A percentile compares a stretch with the other conserved stretches of the same genome.
Evolutionary conservation across 2,329 filamentous ascomycete genomes (phyloP).

Genomic region (Xylaria hypoxylon): DNA sequence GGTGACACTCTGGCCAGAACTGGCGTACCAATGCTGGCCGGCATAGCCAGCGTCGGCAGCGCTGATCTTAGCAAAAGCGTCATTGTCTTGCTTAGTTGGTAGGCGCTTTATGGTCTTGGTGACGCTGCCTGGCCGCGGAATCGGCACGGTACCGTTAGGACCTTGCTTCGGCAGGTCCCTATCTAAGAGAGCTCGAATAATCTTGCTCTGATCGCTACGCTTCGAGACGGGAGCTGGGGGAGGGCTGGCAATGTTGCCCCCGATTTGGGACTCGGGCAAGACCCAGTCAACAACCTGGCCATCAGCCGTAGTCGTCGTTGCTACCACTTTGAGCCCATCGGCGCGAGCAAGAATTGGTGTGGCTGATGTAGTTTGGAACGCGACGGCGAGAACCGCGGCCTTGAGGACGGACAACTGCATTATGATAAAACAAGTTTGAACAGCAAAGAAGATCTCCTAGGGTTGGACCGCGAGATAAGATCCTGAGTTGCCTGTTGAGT

Average conservation of each 20-base stretch:
- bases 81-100: conserved; percentile 21
- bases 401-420: conserved; percentile 36
- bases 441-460: not conserved
- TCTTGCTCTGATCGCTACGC: conserved; percentile 1
- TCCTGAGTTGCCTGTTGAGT: conserved; percentile 13
- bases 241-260: conserved; percentile 21
- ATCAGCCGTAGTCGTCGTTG: conserved; percentile 34
- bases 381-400: conserved; percentile 34
- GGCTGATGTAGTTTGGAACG: conserved; percentile 28
- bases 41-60: conserved; percentile 18
- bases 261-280: conserved; percentile 32
- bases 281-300: conserved; percentile 38
- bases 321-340: conserved; percentile 24
- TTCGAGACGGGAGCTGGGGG: conserved; percentile 27
- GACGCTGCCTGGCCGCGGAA: conserved; percentile 17
- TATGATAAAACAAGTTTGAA: not conserved
- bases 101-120: conserved; percentile 28
- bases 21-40: conserved; percentile 39
- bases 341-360: conserved; percentile 21
- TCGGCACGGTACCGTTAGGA: conserved; percentile 38
- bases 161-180: conserved; percentile 25
- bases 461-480: not conserved
- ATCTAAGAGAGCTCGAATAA: conserved; percentile 15
- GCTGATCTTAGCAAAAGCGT: not conserved
- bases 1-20: conserved; percentile 31